Percentiles rank a stretch among this genome's conserved stretches.
Evolutionary conservation across 2,329 filamentous ascomycete species (phyloP).

Genomic region (Trichophyton verrucosum): DNA sequence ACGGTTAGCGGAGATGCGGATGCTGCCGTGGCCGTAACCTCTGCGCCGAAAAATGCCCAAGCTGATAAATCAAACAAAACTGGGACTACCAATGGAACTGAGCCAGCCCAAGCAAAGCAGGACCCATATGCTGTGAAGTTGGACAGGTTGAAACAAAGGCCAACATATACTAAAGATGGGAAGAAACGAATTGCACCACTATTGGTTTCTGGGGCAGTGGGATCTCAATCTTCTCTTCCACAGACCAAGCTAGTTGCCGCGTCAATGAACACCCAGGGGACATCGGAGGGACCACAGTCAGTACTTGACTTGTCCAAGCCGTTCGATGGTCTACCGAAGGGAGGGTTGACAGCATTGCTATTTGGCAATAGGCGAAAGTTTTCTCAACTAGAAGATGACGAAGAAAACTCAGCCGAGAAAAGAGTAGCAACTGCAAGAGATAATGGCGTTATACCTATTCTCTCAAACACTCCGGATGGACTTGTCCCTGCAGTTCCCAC

Average conservation of each 20-base stretch:
- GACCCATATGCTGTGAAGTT: conserved; percentile 49
- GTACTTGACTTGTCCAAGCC: conserved; percentile 85
- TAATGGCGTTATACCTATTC: conserved; percentile 59
- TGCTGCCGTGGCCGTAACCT: conserved; percentile 19
- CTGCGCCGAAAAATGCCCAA: conserved; percentile 18
- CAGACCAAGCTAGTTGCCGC: conserved; percentile 78
- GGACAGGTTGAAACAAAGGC: conserved; percentile 70
- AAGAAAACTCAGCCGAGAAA: conserved; percentile 51
- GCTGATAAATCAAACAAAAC: conserved; percentile 27
- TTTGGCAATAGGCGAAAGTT: conserved; percentile 89
- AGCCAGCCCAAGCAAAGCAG: conserved; percentile 14
- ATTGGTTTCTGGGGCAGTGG: conserved; percentile 78
- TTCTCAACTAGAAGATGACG: conserved; percentile 59
- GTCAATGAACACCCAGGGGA: conserved; percentile 48
- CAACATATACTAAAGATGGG: conserved; percentile 90
- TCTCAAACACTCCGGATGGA: conserved; percentile 65
- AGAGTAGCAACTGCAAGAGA: conserved; percentile 46
- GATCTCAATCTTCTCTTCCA: conserved; percentile 74
- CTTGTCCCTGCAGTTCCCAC: conserved; percentile 59
- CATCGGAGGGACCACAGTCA: conserved; percentile 63
- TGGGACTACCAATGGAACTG: conserved; percentile 20
- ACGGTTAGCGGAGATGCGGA: conserved; percentile 37
- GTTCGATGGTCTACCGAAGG: conserved; percentile 82
- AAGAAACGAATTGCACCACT: conserved; percentile 92
- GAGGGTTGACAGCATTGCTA: conserved; percentile 71